Evolutionary conservation across 768 basidiomycete genomes (phyloP), one percentile per base, ranked within the genome.

Genomic region (Rickenella mellea): DNA sequence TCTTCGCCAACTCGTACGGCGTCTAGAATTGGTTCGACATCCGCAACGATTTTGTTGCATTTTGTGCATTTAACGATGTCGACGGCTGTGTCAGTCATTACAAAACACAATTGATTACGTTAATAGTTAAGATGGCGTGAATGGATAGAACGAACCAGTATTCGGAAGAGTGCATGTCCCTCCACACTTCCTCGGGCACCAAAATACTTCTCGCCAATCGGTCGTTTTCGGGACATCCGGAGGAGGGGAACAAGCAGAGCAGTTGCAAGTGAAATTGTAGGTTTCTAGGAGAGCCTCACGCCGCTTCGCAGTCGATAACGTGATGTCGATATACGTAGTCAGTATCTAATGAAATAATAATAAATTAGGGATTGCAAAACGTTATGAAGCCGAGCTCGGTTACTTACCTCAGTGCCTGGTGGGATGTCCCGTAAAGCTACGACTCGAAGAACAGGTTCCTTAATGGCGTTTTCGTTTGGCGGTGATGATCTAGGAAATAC

Each of bases 301-400:
- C 22, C 93, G 68, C 15, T 67, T 55, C 0, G 52, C 44, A 8
- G 60, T 63, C 0, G 91, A 83, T 2, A 85, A 64, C 0, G 89
- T 87, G 0, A 84, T 77, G 56, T 97, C 94, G 33, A 96, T 70
- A 50, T 97, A 97, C 7, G 86, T 69, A 0, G 83, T 90, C 27
- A 83, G 48, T 32, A 98, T 68, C 91, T 92, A 42, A 6, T 5
- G 31, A 27, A 5, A 6, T 35, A 29, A 7, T 14, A 15, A 42
- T 10, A 25, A 2, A 41, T 17, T 15, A 29, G 11, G 21, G 28
- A 27, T 12, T 19, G 19, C 4, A 41, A 24, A n/a, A 25, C 24
- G 19, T 40, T 14, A 31, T 25, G 24, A 21, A 28, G n/a, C n/a
- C n/a, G n/a, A n/a, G n/a, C n/a, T n/a, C n/a, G 4, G 8, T 9